A percentile compares a stretch with the other conserved stretches of the same genome.
These are phyloP conservation scores for Penicillium sp. DNA, from an alignment of 2,329 filamentous ascomycete genomes.

Conservation along the genomic window DNA sequence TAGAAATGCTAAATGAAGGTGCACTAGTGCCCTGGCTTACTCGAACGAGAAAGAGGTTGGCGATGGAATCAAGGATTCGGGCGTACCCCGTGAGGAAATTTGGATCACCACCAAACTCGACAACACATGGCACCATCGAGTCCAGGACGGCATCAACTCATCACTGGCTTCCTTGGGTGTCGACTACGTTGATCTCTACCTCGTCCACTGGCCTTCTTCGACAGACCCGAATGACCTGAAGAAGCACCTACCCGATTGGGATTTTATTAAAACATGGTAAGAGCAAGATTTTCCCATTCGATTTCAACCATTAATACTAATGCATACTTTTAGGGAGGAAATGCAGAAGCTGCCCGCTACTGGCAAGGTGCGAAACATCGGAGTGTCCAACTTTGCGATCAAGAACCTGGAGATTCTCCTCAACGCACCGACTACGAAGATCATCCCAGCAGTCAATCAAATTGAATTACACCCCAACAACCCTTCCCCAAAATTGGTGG, in stretches of 20 bases:
- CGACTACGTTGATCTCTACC: conserved; percentile 69
- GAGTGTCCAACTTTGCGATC: conserved; percentile 82
- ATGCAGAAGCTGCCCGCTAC: conserved; percentile 44
- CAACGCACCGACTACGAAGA: conserved; percentile 56
- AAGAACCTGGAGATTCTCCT: conserved; percentile 75
- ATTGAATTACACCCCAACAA: conserved; percentile 61
- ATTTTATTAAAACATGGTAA: conserved; percentile 73
- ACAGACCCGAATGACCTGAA: conserved; percentile 48
- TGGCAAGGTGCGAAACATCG: conserved; percentile 71
- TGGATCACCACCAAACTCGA: conserved; percentile 68
- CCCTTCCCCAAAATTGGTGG: conserved; percentile 58
- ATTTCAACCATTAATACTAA: conserved; percentile 26
- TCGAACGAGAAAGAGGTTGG: conserved; percentile 66
- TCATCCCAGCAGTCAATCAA: conserved; percentile 52
- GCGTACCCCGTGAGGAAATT: conserved; percentile 62
- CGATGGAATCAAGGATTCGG: conserved; percentile 60
- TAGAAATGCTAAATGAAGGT: conserved; percentile 2
- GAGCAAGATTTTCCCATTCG: not conserved
- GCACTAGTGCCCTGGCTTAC: conserved; percentile 45
- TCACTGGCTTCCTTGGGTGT: conserved; percentile 62
- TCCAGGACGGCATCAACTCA: conserved; percentile 58
- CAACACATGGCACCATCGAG: conserved; percentile 61
- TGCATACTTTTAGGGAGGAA: conserved; percentile 42
- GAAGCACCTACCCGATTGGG: conserved; percentile 72
- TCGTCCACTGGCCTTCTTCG: conserved; percentile 64